phyloP scores from a whole-genome alignment of 2,329 filamentous ascomycete species.

The Fusarium xyrophilum region DNA sequence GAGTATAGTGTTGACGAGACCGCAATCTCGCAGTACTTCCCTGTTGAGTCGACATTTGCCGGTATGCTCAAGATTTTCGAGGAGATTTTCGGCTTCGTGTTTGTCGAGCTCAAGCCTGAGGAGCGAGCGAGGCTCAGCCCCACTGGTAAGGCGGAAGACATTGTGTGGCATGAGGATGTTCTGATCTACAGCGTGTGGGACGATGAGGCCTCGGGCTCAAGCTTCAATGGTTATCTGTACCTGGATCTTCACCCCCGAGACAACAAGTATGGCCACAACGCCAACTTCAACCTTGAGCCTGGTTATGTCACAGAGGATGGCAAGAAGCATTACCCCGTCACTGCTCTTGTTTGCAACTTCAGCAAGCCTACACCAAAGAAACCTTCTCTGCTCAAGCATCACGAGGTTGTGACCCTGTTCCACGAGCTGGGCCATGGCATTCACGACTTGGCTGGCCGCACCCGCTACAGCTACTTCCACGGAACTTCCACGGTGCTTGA shows the following conservation, averaged over 20 bases:
- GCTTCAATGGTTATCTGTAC: slow-evolving; percentile 83
- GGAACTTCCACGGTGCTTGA: slow-evolving; percentile 71
- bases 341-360: slow-evolving; percentile 85
- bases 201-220: slow-evolving; percentile 71
- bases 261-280: slow-evolving; percentile 85
- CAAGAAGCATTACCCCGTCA: slow-evolving; percentile 76
- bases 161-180: slow-evolving; percentile 85
- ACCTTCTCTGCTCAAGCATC: slow-evolving; percentile 80
- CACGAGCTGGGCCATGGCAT: slow-evolving; percentile 78
- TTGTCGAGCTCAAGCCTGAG: slow-evolving; percentile 73
- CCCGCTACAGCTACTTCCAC: slow-evolving; percentile 70
- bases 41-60: slow-evolving; percentile 73
- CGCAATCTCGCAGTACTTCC: slow-evolving; percentile 84
- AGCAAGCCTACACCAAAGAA: slow-evolving; percentile 79
- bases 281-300: slow-evolving; percentile 83
- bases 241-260: slow-evolving; percentile 80
- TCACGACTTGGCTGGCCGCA: slow-evolving; percentile 70
- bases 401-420: slow-evolving; percentile 83
- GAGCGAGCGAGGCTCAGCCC: slow-evolving; percentile 71
- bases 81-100: slow-evolving; percentile 79
- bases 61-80: slow-evolving; percentile 87
- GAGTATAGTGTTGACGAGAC: slow-evolving; percentile 82
- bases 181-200: slow-evolving; percentile 85
- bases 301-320: slow-evolving; percentile 72
- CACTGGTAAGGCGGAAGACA: slow-evolving; percentile 72